Conservation (phyloP, 192 early-diverging fungal genomes). For the Endogone sp. region DNA sequence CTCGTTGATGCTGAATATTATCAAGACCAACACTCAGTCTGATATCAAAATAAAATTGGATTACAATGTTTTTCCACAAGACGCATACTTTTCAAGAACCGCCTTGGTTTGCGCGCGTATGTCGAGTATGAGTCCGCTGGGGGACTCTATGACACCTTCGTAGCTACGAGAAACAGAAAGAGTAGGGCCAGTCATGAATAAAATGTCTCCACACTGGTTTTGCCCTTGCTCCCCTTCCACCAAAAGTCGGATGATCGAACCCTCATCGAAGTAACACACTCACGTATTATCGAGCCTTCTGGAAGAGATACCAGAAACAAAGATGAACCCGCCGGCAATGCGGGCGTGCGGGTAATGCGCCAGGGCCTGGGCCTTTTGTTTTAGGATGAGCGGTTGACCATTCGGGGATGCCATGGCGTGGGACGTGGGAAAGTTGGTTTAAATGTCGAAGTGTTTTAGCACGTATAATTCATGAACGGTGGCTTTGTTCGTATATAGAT, state of each 20-base stretch:
- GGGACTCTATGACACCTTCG: conserved; percentile 40
- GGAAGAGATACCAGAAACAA: conserved; percentile 57
- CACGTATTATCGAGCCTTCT: conserved; percentile 57
- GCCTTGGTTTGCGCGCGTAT: conserved; percentile 60
- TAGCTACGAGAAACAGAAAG: conserved; percentile 17
- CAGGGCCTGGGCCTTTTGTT: conserved; percentile 46
- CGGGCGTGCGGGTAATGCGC: conserved; percentile 69
- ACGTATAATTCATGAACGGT: too few relatives aligned
- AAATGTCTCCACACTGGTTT: neutral
- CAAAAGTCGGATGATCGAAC: too few relatives aligned
- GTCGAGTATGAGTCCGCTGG: conserved; percentile 53
- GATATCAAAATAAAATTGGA: too few relatives aligned
- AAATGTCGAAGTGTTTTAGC: too few relatives aligned
- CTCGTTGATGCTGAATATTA: conserved; percentile 42
- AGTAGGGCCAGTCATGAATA: neutral
- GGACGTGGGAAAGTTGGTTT: too few relatives aligned
- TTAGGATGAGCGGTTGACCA: conserved; percentile 45
- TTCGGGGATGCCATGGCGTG: conserved; percentile 29
- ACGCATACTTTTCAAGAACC: conserved; percentile 56
- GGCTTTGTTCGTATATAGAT: too few relatives aligned
- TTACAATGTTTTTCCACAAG: too few relatives aligned
- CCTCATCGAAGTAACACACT: neutral
- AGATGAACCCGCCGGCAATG: conserved; percentile 49
- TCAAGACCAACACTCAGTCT: neutral
- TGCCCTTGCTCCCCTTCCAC: neutral